Percentiles rank a stretch among this genome's conserved stretches.
phyloP scores from a whole-genome alignment of 768 basidiomycete genomes.

The Dendrothele bispora region DNA sequence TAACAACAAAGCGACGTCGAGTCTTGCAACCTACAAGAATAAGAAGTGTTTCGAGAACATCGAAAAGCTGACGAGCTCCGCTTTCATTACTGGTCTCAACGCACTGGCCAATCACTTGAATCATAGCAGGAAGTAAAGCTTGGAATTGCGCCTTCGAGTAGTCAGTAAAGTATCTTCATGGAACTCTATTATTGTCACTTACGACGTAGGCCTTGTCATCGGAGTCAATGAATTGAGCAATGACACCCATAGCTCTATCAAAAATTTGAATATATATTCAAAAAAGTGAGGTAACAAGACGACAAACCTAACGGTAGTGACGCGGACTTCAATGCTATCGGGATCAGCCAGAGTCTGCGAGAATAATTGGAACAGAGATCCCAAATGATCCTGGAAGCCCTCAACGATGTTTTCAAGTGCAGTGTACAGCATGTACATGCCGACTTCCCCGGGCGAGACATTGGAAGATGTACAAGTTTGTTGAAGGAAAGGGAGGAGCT shows the following conservation, averaged over 20 bases:
- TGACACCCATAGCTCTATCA: conserved; percentile 78
- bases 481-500: conserved; percentile 86
- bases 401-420: conserved; percentile 91
- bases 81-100: conserved; percentile 79
- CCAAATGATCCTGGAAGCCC: conserved; percentile 77
- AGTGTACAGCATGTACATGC: conserved; percentile 85
- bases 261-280: conserved; percentile 5
- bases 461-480: conserved; percentile 68
- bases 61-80: conserved; percentile 86
- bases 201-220: conserved; percentile 89
- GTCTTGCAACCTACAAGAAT: conserved; percentile 63
- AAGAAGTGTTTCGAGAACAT: conserved; percentile 92
- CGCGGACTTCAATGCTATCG: conserved; percentile 85
- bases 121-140: conserved; percentile 81
- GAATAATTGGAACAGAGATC: conserved; percentile 80
- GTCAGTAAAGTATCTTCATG: conserved; percentile 8
- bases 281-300: not conserved
- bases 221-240: conserved; percentile 88
- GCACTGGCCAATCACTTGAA: conserved; percentile 82
- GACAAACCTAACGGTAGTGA: conserved; percentile 79
- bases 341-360: conserved; percentile 71
- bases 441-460: conserved; percentile 86
- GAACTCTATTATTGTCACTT: too few species aligned
- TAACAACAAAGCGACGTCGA: not conserved
- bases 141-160: conserved; percentile 77